phyloP scores from a whole-genome alignment of 2,329 filamentous ascomycete species.

The Gnomoniopsis smithogilvyi region DNA sequence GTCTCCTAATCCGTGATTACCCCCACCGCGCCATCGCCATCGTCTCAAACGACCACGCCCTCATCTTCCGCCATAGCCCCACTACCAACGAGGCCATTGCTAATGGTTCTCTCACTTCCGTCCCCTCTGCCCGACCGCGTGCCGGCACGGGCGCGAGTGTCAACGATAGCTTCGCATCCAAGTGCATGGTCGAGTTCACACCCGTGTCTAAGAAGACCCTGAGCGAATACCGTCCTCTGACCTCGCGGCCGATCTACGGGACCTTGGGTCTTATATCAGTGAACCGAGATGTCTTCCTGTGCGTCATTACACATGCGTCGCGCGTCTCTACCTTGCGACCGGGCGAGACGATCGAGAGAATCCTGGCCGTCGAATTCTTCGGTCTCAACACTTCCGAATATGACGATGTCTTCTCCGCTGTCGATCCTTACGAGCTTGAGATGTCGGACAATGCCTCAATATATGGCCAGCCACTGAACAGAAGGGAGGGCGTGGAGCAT shows the following conservation, averaged over 20 bases:
- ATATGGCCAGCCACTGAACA: constrained; percentile 53
- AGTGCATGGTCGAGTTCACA: constrained; percentile 87
- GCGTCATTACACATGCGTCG: constrained; percentile 77
- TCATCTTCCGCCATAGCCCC: constrained; percentile 79
- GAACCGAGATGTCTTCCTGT: constrained; percentile 82
- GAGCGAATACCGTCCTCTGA: constrained; percentile 72
- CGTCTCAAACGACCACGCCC: constrained; percentile 71
- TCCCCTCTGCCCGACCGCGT: constrained; percentile 43
- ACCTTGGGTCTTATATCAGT: constrained; percentile 86
- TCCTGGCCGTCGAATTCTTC: constrained; percentile 85
- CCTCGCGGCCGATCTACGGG: constrained; percentile 72
- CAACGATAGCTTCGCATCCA: constrained; percentile 46
- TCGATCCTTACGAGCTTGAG: constrained; percentile 51
- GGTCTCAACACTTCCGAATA: constrained; percentile 85
- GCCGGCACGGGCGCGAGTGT: constrained; percentile 30
- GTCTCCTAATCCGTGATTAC: constrained; percentile 80
- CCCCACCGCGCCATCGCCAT: constrained; percentile 86
- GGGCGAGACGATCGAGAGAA: constrained; percentile 85
- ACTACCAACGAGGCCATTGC: constrained; percentile 57
- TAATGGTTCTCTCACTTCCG: constrained; percentile 57
- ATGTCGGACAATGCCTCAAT: constrained; percentile 42
- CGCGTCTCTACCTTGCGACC: constrained; percentile 80
- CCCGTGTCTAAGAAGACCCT: constrained; percentile 63
- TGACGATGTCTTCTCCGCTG: constrained; percentile 64
- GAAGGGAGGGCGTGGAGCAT: constrained; percentile 75